Base-by-base conservation (phyloP, 1,284 basidiomycete species). In the Pyrrhoderma noxium region DNA sequence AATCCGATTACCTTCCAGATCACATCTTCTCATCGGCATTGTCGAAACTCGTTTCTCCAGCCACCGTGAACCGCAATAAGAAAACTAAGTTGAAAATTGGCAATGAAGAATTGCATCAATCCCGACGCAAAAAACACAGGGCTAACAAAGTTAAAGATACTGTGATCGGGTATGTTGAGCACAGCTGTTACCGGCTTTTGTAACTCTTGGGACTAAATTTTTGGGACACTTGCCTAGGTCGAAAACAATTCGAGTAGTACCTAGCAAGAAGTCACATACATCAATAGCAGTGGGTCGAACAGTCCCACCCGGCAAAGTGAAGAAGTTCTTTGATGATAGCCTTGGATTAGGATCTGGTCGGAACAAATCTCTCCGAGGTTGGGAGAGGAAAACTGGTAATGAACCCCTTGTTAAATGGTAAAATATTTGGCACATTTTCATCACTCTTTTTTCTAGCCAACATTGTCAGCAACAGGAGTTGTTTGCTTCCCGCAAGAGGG, bases 321-420 rank as follows among this genome's bases (percentile, higher is more conserved):
- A 40, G 38, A 46, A 42, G 4, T 53, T 53, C 23, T 31, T 44
- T 21, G 47, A 53, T 8, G 23, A 18, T 11, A 25, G 23, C 16
- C 39, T 53, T 22, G 35, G 38, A n/a, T 41, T 53, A 13, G 34
- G 39, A 19, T 22, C 27, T 18, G 5, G 22, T 16, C 11, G 18
- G 14, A 23, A 48, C 8, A 37, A 38, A 45, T 19, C 18, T 23
- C 42, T 35, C 7, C 14, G 27, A 22, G 35, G 25, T n/a, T 52
- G 54, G 54, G 47, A 53, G 8, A 49, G 51, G 45, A 48, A 47
- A 49, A 31, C 54, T 19, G 50, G 54, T 56, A 41, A 23, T n/a
- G n/a, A 38, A 23, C 7, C 38, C 21, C 21, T 40, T 16, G 38
- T 40, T n/a, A 11, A 9, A 22, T 46, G 3, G 7, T 7, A 11